Base-by-base conservation (phyloP, 2,329 filamentous ascomycete species). In the Diplodia mutila region DNA sequence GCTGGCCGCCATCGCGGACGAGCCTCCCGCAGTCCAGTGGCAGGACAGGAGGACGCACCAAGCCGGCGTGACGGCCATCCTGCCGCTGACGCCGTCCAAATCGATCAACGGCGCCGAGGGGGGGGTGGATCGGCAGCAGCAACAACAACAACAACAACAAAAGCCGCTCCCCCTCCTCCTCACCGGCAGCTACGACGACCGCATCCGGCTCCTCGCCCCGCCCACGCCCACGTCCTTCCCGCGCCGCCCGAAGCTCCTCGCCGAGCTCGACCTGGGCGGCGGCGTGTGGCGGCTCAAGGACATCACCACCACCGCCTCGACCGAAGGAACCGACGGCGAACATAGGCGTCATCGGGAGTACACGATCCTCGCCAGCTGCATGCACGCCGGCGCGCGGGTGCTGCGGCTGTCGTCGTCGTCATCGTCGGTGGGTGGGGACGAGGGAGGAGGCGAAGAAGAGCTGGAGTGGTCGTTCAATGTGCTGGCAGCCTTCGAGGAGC, bases 111-210 rank as follows among this genome's bases (percentile, higher is more conserved):
- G 0, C 51, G 4, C 8, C 23, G 32, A 3, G 8, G 18, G 9
- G 29, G 29, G 9, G 29, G 29, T 1, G 2, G 29, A 32, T n/a
- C n/a, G n/a, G n/a, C 32, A 32, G 27, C 75, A 37, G 9, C n/a
- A 37, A 42, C 16, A 21, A 46, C 18, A 21, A 46, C 9, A 6
- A 6, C 29, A 1, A 8, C 29, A 8, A 8, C 29, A 32, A 21
- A 12, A 46, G 39, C 39, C 5, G 9, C 80, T 81, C 3, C 29
- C 7, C 29, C 74, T 95, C 4, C 78, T 97, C 2, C 74, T 97
- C 2, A 97, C 94, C 0, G 95, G 95, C 4, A 96, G 92, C 75
- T 99, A 98, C 75, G 95, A 98, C 73, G 94, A 98, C 73, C 83
- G 85, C 69, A 82, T 98, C 21, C 87, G 94, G 14, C 82, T 97